These are phyloP conservation scores for Exserohilum rostratum DNA, from an alignment of 2,329 filamentous ascomycete species.

Conservation along the genomic window DNA sequence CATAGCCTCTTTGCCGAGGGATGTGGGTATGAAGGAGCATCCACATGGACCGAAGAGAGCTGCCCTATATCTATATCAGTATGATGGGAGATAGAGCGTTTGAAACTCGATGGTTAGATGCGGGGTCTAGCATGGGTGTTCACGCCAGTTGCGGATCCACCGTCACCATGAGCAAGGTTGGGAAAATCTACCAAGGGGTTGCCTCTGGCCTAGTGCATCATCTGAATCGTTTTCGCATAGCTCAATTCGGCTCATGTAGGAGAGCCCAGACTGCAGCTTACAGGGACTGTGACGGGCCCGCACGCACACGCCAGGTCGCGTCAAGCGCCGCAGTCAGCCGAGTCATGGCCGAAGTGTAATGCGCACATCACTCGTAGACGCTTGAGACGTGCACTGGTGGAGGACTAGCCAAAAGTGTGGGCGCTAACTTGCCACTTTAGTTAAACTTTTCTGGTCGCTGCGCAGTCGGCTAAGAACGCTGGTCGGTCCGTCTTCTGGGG, in stretches of 20 bases:
- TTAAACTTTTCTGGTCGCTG: constrained; percentile 27
- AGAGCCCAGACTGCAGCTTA: constrained; percentile 22
- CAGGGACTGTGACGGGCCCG: constrained; percentile 20
- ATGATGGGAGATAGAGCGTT: constrained; percentile 30
- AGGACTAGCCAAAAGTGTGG: constrained; percentile 24
- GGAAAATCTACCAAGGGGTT: constrained; percentile 30
- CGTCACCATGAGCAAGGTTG: constrained; percentile 33
- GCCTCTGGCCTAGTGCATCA: constrained; percentile 36
- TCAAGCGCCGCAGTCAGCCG: constrained; percentile 36
- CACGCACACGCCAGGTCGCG: constrained; percentile 22
- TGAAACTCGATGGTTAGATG: constrained; percentile 34
- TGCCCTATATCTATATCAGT: constrained; percentile 41
- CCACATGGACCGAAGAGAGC: constrained; percentile 31
- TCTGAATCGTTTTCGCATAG: constrained; percentile 36
- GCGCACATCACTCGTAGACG: constrained; percentile 26
- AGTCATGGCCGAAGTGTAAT: constrained; percentile 36
- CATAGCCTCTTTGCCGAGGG: constrained; percentile 27
- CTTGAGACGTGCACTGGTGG: constrained; percentile 18
- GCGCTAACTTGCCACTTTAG: constrained; percentile 39
- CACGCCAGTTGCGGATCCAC: constrained; percentile 40
- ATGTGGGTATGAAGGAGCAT: constrained; percentile 30
- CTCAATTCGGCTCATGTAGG: constrained; percentile 40
- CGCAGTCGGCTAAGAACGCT: constrained; percentile 21
- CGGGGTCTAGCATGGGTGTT: constrained; percentile 45
- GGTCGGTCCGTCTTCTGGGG: constrained; percentile 32